phyloP scores from a whole-genome alignment of 1,284 basidiomycete genomes.

The Ustilago bromivora region DNA sequence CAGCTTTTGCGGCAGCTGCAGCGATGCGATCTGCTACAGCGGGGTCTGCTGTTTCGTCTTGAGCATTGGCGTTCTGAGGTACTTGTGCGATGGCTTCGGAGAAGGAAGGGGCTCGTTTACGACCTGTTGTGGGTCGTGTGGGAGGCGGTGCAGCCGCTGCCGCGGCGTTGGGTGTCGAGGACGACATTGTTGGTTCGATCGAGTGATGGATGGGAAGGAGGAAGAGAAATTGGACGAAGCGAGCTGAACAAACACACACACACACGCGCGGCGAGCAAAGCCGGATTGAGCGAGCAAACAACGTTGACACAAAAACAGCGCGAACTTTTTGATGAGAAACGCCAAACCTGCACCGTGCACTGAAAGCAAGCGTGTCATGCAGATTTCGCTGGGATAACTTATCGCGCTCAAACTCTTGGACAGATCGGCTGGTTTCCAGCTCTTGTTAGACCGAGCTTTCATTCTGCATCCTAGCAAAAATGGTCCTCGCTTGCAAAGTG shows the following conservation, averaged over 20 bases:
- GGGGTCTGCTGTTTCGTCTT: conserved; percentile 44
- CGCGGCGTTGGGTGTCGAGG: conserved; percentile 17
- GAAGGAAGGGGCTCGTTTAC: conserved; percentile 46
- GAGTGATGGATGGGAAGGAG: conserved; percentile 2
- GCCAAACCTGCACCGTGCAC: not conserved
- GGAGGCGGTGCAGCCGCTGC: conserved; percentile 47
- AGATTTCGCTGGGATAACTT: not conserved
- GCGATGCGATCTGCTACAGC: conserved; percentile 47
- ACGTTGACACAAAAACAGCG: not conserved
- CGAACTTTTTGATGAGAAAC: not conserved
- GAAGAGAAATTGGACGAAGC: not conserved
- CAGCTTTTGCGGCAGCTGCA: conserved; percentile 19
- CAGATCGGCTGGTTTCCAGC: not conserved
- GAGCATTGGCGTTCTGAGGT: conserved; percentile 49
- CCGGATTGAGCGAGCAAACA: not conserved
- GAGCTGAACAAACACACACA: conserved; percentile 1
- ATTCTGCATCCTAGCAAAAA: not conserved
- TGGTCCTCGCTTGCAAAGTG: not conserved
- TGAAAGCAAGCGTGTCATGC: not conserved
- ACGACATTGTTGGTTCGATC: conserved; percentile 6
- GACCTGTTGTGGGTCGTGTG: conserved; percentile 31
- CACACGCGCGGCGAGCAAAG: conserved; percentile 1
- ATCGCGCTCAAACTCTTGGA: conserved; percentile 1
- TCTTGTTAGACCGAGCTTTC: not conserved
- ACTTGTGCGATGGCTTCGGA: conserved; percentile 46